Conservation (phyloP, 176 grass and related monocot species). For the maize (Zea mays) region Zm-B73-REFERENCE-NAM-5.0 NC_050100.1:212876001-212876500, state of each 20-base stretch:
- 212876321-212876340: neutral
- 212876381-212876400: too few species aligned
- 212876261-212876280: neutral
- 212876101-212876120: neutral
- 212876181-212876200: neutral
- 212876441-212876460: too few species aligned
- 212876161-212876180: neutral
- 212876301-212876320: neutral
- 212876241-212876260: neutral
- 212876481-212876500: too few species aligned
- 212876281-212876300: neutral
- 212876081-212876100: constrained; percentile 1
- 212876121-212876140: neutral
- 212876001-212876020: neutral
- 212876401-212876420: too few species aligned
- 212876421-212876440: too few species aligned
- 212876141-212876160: neutral
- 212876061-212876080: neutral
- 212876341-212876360: neutral
- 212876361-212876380: too few species aligned
- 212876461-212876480: too few species aligned
- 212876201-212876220: neutral
- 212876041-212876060: neutral
- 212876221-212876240: constrained; percentile 8
- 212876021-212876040: neutral